These are phyloP conservation scores for Strigomonas culicis DNA, from an alignment of 208 protist species.

Conservation along the genomic window DNA sequence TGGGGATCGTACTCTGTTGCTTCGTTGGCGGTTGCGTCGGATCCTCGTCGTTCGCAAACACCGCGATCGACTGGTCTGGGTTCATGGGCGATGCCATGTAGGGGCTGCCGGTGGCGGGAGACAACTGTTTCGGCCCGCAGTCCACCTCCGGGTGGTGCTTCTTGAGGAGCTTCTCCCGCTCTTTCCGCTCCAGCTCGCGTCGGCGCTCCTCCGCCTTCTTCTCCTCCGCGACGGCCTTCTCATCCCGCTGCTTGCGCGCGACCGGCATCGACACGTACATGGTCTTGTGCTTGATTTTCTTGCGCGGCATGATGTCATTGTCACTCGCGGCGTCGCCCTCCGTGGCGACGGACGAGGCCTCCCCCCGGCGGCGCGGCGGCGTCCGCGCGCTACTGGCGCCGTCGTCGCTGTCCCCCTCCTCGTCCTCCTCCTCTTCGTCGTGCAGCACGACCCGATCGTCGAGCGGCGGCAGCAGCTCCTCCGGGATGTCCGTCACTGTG, in stretches of 20 bases:
- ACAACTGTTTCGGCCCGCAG: background rate
- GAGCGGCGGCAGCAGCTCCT: slow-evolving; percentile 54
- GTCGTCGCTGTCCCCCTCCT: too few species aligned
- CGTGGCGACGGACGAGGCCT: slow-evolving; percentile 21
- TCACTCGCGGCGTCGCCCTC: slow-evolving; percentile 15
- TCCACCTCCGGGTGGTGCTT: background rate
- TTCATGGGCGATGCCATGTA: too few species aligned
- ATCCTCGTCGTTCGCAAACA: too few species aligned
- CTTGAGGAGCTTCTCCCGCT: background rate
- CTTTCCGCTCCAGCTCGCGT: background rate
- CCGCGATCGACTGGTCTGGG: too few species aligned
- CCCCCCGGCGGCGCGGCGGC: too few species aligned
- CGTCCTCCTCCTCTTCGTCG: too few species aligned
- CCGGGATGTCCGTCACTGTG: slow-evolving; percentile 69
- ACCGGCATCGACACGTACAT: slow-evolving; percentile 53
- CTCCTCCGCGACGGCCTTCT: slow-evolving; percentile 4
- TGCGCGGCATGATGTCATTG: too few species aligned
- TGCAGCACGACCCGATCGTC: too few species aligned
- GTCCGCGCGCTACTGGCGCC: too few species aligned
- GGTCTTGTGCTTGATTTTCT: slow-evolving; percentile 25
- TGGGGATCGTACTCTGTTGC: too few species aligned
- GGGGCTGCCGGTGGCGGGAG: too few species aligned
- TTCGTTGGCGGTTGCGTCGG: too few species aligned
- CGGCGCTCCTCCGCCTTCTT: slow-evolving; percentile 1
- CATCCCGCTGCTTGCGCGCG: slow-evolving; percentile 1